phyloP scores from a whole-genome alignment of 177 flowering plant genomes.

The Telopea speciosissima region DNA sequence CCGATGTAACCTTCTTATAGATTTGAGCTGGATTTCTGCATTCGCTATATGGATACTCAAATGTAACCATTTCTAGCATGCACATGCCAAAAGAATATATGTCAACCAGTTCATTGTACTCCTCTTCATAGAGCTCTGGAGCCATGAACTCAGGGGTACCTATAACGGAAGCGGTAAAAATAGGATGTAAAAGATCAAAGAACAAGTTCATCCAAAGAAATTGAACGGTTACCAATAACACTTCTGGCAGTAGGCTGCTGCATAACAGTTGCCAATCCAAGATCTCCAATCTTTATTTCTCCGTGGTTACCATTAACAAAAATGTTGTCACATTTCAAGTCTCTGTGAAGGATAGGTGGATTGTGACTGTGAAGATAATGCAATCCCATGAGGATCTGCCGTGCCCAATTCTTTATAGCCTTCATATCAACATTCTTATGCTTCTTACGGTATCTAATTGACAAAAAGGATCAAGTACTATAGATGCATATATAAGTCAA shows the following conservation, averaged over 20 bases:
- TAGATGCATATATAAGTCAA: not conserved
- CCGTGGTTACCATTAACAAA: constrained; percentile 79
- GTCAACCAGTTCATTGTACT: constrained; percentile 82
- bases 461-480: not conserved
- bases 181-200: not conserved
- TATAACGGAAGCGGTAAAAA: constrained; percentile 10
- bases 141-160: constrained; percentile 98
- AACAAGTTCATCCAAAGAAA: not conserved
- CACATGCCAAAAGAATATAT: constrained; percentile 89
- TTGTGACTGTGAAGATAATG: constrained; percentile 61
- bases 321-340: constrained; percentile 80
- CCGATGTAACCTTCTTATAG: constrained; percentile 74
- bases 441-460: constrained; percentile 60
- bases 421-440: constrained; percentile 69
- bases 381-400: constrained; percentile 73
- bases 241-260: constrained; percentile 67
- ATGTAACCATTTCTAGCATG: constrained; percentile 80
- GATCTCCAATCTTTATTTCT: constrained; percentile 86
- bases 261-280: constrained; percentile 77
- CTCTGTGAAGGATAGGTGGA: constrained; percentile 76
- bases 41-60: constrained; percentile 79
- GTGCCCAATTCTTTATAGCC: constrained; percentile 86
- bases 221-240: constrained; percentile 53
- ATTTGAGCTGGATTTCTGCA: constrained; percentile 80
- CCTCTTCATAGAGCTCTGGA: constrained; percentile 88